phyloP scores from a whole-genome alignment of 331 rosid species.

The Rhamnella rubrinervis region DNA sequence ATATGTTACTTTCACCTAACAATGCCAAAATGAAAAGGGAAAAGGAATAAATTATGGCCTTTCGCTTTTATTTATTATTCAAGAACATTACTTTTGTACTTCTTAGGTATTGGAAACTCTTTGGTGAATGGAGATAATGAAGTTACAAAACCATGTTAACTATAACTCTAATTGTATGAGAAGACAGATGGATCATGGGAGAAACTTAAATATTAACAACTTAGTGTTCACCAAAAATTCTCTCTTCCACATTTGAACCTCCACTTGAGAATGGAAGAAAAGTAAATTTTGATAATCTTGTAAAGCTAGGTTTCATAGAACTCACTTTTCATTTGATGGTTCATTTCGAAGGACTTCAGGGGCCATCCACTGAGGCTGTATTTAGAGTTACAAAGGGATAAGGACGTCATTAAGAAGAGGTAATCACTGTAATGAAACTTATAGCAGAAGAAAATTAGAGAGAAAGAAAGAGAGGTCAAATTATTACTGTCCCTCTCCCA shows the following conservation, averaged over 20 bases:
- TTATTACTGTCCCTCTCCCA: slow-evolving; percentile 73
- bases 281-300: background rate
- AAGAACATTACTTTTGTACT: too few relatives aligned
- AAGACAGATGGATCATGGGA: background rate
- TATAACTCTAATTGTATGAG: background rate
- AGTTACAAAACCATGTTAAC: too few relatives aligned
- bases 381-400: background rate
- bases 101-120: too few relatives aligned
- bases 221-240: background rate
- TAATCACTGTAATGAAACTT: background rate
- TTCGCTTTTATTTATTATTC: too few relatives aligned
- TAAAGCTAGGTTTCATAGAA: slow-evolving; percentile 21
- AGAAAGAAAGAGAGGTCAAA: background rate
- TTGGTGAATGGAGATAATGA: too few relatives aligned
- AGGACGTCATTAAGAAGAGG: background rate
- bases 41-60: too few relatives aligned
- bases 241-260: background rate
- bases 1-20: too few relatives aligned
- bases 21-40: background rate
- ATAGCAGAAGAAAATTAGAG: background rate
- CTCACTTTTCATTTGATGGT: slow-evolving; percentile 79
- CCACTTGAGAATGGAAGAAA: background rate
- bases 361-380: slow-evolving; percentile 94
- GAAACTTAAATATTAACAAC: background rate
- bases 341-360: slow-evolving; percentile 83